phyloP scores from a whole-genome alignment of 306 rosid species.

The Arachis hypogaea region DNA sequence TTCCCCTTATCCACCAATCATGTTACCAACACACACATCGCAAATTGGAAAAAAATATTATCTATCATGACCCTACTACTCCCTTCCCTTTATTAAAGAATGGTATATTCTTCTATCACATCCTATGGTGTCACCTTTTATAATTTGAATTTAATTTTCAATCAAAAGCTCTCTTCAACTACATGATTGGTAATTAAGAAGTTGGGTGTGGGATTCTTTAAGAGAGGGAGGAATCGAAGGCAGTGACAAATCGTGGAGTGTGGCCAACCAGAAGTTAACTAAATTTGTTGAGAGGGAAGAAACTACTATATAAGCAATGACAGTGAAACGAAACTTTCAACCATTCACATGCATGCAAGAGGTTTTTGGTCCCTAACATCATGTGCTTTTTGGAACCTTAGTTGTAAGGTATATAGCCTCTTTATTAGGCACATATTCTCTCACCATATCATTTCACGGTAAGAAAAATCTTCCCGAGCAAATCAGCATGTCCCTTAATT shows the following conservation, averaged over 20 bases:
- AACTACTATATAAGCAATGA: conserved; percentile 25
- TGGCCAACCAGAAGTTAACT: conserved; percentile 38
- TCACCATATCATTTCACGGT: conserved; percentile 46
- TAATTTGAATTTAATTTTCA: no score
- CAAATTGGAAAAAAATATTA: neutral
- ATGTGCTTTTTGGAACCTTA: conserved; percentile 55
- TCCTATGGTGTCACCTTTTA: no score
- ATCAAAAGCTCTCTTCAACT: no score
- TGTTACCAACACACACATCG: conserved; percentile 40
- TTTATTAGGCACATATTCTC: conserved; percentile 49
- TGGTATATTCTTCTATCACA: conserved; percentile 8
- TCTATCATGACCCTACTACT: conserved; percentile 16
- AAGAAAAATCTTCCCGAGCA: conserved; percentile 38
- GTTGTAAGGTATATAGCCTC: conserved; percentile 35
- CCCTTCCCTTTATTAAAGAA: conserved; percentile 35
- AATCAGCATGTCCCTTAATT: conserved; percentile 47
- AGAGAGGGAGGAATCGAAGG: conserved; percentile 13
- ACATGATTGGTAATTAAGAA: neutral
- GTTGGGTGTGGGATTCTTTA: conserved; percentile 45
- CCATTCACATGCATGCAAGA: conserved; percentile 51
- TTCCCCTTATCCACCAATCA: conserved; percentile 43
- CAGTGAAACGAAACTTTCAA: conserved; percentile 43
- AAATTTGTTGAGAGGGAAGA: conserved; percentile 20
- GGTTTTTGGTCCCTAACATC: conserved; percentile 61
- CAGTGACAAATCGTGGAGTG: conserved; percentile 49